phyloP scores from a whole-genome alignment of 306 rosid species.

The Malus sylvestris region DNA sequence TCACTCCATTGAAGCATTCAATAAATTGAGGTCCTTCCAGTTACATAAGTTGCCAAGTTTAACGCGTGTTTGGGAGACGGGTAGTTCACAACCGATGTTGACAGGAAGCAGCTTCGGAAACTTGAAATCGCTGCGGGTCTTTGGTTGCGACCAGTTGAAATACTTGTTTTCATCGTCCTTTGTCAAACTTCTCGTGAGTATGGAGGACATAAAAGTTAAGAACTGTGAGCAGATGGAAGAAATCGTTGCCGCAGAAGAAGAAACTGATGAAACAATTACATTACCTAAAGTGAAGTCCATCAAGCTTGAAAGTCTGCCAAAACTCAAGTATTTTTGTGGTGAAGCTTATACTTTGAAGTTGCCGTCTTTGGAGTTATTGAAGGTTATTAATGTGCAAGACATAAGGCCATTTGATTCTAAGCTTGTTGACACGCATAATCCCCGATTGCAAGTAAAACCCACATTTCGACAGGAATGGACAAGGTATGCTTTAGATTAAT shows the following conservation, averaged over 20 bases:
- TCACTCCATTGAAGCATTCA: neutral
- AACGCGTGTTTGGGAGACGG: neutral
- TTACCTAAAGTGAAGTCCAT: neutral
- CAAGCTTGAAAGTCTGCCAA: neutral
- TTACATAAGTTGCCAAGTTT: rapidly evolving
- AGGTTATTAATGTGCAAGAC: too few relatives aligned
- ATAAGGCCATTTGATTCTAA: too few relatives aligned
- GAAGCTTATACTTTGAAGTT: too few relatives aligned
- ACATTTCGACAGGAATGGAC: too few relatives aligned
- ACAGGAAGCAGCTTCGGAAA: neutral
- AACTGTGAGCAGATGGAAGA: neutral
- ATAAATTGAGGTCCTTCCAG: neutral
- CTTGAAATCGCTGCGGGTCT: neutral
- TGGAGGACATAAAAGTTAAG: neutral
- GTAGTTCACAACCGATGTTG: neutral
- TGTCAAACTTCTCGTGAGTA: neutral
- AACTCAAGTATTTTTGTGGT: neutral
- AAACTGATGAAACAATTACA: neutral
- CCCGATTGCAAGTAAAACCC: too few relatives aligned
- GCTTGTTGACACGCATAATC: too few relatives aligned
- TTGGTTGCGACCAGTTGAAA: neutral
- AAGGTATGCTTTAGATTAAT: too few relatives aligned
- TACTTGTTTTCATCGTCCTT: neutral
- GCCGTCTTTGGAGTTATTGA: too few relatives aligned
- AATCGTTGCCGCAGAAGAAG: neutral